Percentiles rank a stretch among this genome's conserved stretches.
Conservation (phyloP, 1,139 yeast species). For the Blastobotrys indianensis region DNA sequence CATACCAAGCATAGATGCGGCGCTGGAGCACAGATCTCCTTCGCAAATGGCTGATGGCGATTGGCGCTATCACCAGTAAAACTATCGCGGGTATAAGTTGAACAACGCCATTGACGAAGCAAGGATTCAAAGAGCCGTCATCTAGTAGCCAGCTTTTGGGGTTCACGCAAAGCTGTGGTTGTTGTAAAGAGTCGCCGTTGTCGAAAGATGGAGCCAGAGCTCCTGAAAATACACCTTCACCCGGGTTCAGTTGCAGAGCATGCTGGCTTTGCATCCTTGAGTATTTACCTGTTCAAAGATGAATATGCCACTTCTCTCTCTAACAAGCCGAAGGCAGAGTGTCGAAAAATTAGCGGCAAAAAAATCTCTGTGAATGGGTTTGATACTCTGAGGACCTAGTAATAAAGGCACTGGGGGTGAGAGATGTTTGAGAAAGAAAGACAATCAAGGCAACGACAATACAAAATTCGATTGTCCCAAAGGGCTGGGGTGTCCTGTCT, state of each 20-base stretch:
- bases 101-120: conserved; percentile 66
- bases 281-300: too few species aligned
- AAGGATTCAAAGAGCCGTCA: conserved; percentile 72
- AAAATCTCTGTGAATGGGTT: too few species aligned
- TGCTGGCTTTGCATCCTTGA: conserved; percentile 2
- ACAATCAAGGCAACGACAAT: too few species aligned
- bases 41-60: conserved; percentile 34
- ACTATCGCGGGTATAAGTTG: conserved; percentile 46
- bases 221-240: neutral
- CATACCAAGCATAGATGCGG: conserved; percentile 33
- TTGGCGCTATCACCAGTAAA: conserved; percentile 48
- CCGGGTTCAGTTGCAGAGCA: neutral
- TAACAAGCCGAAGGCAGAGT: too few species aligned
- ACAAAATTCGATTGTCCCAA: too few species aligned
- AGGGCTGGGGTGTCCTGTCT: too few species aligned
- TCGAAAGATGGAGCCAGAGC: neutral
- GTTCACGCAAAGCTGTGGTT: neutral
- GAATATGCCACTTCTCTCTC: too few species aligned
- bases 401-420: too few species aligned
- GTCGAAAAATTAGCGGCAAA: too few species aligned
- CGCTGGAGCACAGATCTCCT: conserved; percentile 14
- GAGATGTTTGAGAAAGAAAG: too few species aligned
- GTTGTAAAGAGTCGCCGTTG: too few species aligned
- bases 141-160: conserved; percentile 23
- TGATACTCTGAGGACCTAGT: too few species aligned